Evolutionary conservation across 2,329 filamentous ascomycete species (phyloP), one percentile per base, ranked within the genome.

Genomic region (Exophiala aquamarina): DNA sequence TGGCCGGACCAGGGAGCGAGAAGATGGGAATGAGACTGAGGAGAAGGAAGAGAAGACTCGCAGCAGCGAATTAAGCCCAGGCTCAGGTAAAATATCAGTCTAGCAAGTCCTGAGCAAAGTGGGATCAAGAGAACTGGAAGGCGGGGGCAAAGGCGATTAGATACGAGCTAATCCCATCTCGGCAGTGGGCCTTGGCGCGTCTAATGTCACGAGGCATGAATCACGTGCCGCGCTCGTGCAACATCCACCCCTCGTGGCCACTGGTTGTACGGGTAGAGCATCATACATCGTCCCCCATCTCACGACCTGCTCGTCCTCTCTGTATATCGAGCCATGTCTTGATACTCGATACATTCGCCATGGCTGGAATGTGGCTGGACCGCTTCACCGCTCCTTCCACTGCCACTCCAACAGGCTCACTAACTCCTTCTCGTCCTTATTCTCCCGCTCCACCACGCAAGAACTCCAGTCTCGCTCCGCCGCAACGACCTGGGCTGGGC

Each of bases 331-430:
- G 21, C 14, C 36, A 39, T 39, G 36, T 20, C 36, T 39, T 21
- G 36, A 19, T 39, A 26, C 11, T 26, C 23, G 11, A 26, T 26
- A 26, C 23, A 26, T 11, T 11, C 6, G 23, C 11, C 23, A 26
- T 26, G 23, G 40, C 40, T 34, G n/a, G 18, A 40, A 95, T 95
- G 89, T 95, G 90, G 90, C 82, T 94, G 64, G 90, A 95, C 73
- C 86, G 90, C 66, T 82, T 95, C 57, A 84, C 86, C 56, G 83
- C 79, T 60, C 84, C 86, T 67, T 79, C 83, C 47, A 82, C 80
- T 66, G 73, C 81, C 69, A 75, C 80, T 47, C 23, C 23, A 26
- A 26, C 23, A 26, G 77, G 79, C 54, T 81, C 82, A 49, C 79
- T 82, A 45, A 75, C 82, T 62, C 72, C 82, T 50, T 83, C 78